Evolutionary conservation across 2,329 filamentous ascomycete species (phyloP), one percentile per base, ranked within the genome.

Genomic region (Diaporthe capsici): DNA sequence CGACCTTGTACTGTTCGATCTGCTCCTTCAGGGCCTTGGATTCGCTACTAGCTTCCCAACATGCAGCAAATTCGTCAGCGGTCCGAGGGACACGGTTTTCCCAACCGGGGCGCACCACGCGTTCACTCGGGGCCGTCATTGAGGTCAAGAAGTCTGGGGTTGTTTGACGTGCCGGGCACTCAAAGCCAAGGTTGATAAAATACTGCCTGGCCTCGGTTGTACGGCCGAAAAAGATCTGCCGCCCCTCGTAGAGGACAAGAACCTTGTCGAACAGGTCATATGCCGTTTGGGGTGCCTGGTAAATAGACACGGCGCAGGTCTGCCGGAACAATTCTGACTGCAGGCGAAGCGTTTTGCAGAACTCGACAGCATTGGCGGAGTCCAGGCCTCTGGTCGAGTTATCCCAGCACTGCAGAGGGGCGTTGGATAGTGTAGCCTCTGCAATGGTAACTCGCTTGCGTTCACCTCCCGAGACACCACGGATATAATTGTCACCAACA

Each of bases 311-410:
- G 76, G 89, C 89, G 39, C 92, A 91, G 4, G 92, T 93, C 81
- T 86, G 91, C 76, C 88, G 88, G 76, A 92, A 92, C 42, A 94
- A 87, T 79, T 95, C 92, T 1, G 92, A 91, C 81, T 92, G 89
- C 72, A 93, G 86, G 49, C 92, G 90, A 17, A 95, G 86, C 0
- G 92, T 94, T 84, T 91, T 93, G 84, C 90, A 92, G 82, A 95
- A 95, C 82, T 94, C 93, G 76, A 95, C 89, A 72, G 93, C 93
- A 82, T 94, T 95, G 84, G 93, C 93, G 49, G 90, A 92, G 84
- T 95, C 93, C 39, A 95, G 87, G 84, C 93, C 93, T 84, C 93
- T 88, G 39, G 93, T 95, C 55, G 90, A 92, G 86, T 95, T 95
- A 80, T 95, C 90, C 90, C 90, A 92, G 85, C 90, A 91, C 80